These are phyloP conservation scores for Termitomyces sp. DNA, from an alignment of 768 basidiomycete species.

Conservation along the genomic window DNA sequence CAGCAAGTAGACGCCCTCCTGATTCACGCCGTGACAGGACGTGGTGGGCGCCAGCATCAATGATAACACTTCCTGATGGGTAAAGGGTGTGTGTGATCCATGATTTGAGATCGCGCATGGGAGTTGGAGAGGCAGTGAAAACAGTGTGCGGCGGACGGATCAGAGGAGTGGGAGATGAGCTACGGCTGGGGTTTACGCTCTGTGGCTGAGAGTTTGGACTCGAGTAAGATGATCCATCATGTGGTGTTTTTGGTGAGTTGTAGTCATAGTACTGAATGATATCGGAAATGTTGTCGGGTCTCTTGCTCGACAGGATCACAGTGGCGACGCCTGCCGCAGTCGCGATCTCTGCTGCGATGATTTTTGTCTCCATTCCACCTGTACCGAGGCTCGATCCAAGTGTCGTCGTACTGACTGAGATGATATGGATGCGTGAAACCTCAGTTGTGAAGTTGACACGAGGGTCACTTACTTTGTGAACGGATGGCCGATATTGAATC, in stretches of 20 bases:
- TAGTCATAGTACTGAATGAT: conserved; percentile 77
- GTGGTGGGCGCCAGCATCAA: conserved; percentile 85
- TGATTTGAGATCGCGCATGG: conserved; percentile 83
- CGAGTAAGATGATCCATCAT: conserved; percentile 23
- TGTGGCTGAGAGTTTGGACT: neutral
- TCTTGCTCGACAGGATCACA: conserved; percentile 82
- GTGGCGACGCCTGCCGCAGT: conserved; percentile 94
- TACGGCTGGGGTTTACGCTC: conserved; percentile 15
- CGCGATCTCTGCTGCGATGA: conserved; percentile 97
- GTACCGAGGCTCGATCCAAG: conserved; percentile 93
- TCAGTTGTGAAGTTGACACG: neutral
- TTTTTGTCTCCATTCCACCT: conserved; percentile 98
- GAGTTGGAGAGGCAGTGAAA: conserved; percentile 71
- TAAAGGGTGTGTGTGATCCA: conserved; percentile 97
- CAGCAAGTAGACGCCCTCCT: conserved; percentile 89
- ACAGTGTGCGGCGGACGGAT: conserved; percentile 80
- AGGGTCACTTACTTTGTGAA: conserved; percentile 60
- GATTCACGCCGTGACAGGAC: conserved; percentile 84
- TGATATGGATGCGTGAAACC: neutral
- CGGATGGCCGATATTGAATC: conserved; percentile 80
- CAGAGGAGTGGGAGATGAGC: conserved; percentile 19
- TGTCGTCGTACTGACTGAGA: conserved; percentile 84
- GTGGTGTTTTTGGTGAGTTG: conserved; percentile 31
- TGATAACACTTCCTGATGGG: conserved; percentile 83
- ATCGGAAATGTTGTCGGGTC: conserved; percentile 66